Evolutionary conservation across 2,329 filamentous ascomycete species (phyloP).

Genomic region (Colletotrichum sp.): DNA sequence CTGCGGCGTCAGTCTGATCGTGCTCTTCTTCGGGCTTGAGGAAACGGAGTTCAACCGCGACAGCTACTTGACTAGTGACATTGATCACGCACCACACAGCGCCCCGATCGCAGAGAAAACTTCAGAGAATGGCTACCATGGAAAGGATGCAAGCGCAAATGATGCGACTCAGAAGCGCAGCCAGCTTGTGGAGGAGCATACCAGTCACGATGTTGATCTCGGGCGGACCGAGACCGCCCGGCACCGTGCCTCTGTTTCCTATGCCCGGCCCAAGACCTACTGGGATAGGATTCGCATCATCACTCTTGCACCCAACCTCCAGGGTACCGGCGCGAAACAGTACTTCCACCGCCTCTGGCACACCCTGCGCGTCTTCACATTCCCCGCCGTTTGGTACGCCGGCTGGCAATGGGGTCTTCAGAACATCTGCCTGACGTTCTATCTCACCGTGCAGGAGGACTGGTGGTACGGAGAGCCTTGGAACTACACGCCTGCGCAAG

Average conservation of each 20-base stretch:
- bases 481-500: slow-evolving; percentile 57
- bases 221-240: slow-evolving; percentile 21
- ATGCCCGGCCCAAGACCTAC: slow-evolving; percentile 50
- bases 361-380: slow-evolving; percentile 60
- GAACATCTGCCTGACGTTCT: slow-evolving; percentile 65
- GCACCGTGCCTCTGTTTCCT: slow-evolving; percentile 26
- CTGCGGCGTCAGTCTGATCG: slow-evolving; percentile 47
- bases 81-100: slow-evolving; percentile 21
- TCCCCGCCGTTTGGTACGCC: slow-evolving; percentile 62
- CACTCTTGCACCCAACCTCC: slow-evolving; percentile 58
- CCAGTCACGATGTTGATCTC: neutral
- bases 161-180: neutral
- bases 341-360: slow-evolving; percentile 58
- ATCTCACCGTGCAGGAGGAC: slow-evolving; percentile 62
- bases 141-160: neutral
- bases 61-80: slow-evolving; percentile 34
- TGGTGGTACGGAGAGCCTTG: slow-evolving; percentile 58
- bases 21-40: slow-evolving; percentile 57
- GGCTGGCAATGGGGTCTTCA: slow-evolving; percentile 65
- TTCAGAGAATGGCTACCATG: neutral
- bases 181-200: neutral
- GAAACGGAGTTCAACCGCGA: slow-evolving; percentile 55
- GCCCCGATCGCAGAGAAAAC: slow-evolving; percentile 21
- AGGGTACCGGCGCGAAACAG: slow-evolving; percentile 57
- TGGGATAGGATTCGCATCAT: slow-evolving; percentile 60